Base-by-base conservation (phyloP, 2,329 filamentous ascomycete species). In the Cryphonectria naterciae region DNA sequence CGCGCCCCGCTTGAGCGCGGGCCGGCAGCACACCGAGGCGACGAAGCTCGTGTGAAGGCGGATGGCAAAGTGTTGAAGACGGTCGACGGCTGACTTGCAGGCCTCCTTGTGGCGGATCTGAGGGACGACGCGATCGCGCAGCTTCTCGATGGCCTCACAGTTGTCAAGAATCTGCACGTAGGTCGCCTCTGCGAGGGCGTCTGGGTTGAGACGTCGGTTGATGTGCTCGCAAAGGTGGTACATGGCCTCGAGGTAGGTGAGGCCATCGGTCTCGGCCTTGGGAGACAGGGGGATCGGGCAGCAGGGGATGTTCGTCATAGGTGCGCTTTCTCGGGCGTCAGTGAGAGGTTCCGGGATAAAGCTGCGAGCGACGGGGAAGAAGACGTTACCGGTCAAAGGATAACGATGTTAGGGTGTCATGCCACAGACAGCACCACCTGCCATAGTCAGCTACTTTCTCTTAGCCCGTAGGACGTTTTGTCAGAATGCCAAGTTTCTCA, bases 21-120 rank as follows among this genome's bases (percentile, higher is more conserved):
- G 89, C 0, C 89, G 86, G 74, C 89, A 91, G 74, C 88, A 87
- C 2, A 91, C 89, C 0, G 89, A 91, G 28, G 91, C 85, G 62
- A 91, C 86, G 74, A 91, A 91, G 1, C 88, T 87, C 0, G 88
- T 90, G 76, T 91, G 89, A 0, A 91, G 82, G n/a, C 87, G 85
- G 65, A 91, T 86, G 46, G 88, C 89, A 74, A 87, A 91, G 76
- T 90, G 85, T 73, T 91, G 89, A 0, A 91, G 81, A 22, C 89
- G 84, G 77, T 91, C 88, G 43, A 90, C 80, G 0, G 88, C 87
- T 0, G 88, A 89, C 75, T 89, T 90, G 81, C 89, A 91, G n/a
- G 84, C 83, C 41, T 90, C 88, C 75, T 89, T 90, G 75, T 82
- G 85, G 65, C 86, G 85, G 46, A 91, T 83, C 70, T 89, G 86